A percentile compares a stretch with the other conserved stretches of the same genome.
phyloP scores from a whole-genome alignment of 1,284 basidiomycete species.

The Leccinum angustisporum region DNA sequence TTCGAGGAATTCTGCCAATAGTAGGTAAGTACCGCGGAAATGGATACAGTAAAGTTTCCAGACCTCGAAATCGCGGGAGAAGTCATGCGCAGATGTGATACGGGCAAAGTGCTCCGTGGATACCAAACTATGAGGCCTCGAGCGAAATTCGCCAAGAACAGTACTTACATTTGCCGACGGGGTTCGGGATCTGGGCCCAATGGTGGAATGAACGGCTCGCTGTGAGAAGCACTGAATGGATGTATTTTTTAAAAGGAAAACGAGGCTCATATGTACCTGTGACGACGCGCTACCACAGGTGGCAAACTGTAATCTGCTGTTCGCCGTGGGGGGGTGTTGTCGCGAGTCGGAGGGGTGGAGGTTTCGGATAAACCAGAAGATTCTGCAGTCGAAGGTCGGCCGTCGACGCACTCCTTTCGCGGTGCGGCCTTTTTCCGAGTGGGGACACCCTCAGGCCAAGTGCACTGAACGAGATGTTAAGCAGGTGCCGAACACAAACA shows the following conservation, averaged over 20 bases:
- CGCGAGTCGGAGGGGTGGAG: constrained; percentile 64
- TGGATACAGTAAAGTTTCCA: too few species aligned
- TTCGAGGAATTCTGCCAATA: too few species aligned
- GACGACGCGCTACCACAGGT: constrained; percentile 51
- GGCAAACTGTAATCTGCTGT: constrained; percentile 50
- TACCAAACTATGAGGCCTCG: constrained; percentile 19
- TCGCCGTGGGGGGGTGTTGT: constrained; percentile 56
- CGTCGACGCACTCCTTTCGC: constrained; percentile 50
- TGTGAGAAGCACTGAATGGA: constrained; percentile 8
- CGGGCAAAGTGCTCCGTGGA: too few species aligned
- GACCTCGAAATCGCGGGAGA: too few species aligned
- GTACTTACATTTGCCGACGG: constrained; percentile 50
- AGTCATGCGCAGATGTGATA: too few species aligned
- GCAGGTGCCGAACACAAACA: constrained; percentile 12
- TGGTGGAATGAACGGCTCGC: constrained; percentile 37
- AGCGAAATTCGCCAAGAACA: not conserved
- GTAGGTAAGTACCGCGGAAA: too few species aligned
- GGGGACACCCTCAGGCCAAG: constrained; percentile 75
- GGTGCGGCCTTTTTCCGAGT: constrained; percentile 54
- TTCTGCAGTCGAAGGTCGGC: constrained; percentile 60
- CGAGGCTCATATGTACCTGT: constrained; percentile 42
- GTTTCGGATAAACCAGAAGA: constrained; percentile 61
- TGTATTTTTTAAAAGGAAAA: not conserved
- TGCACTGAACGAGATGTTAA: constrained; percentile 52
- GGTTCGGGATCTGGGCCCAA: constrained; percentile 43